Evolutionary conservation across 176 grass and related monocot genomes (phyloP).

Genomic region (Pharus latifolius): DNA sequence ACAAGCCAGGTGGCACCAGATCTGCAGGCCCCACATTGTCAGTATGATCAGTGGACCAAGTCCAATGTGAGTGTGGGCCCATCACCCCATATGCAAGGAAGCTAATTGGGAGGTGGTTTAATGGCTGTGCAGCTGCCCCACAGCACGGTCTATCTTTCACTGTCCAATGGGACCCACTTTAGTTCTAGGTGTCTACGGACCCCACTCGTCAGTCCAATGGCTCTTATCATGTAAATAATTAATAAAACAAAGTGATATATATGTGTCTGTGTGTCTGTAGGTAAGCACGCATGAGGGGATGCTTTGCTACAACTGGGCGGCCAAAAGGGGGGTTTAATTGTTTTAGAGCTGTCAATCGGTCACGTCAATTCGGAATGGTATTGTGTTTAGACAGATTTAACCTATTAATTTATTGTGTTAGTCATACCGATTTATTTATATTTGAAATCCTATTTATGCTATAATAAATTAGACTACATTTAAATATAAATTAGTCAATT

Average conservation of each 20-base stretch:
- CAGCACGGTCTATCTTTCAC: neutral
- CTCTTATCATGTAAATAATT: neutral
- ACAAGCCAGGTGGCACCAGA: neutral
- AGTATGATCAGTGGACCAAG: neutral
- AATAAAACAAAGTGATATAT: neutral
- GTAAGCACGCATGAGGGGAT: neutral
- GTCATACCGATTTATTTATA: no score
- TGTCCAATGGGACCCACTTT: neutral
- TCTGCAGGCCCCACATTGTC: neutral
- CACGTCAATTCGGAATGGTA: no score
- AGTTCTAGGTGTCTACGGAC: neutral
- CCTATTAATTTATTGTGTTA: no score
- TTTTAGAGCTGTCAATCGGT: no score
- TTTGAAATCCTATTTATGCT: no score
- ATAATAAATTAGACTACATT: no score
- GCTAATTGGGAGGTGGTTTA: constrained; percentile 7
- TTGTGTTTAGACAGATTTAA: no score
- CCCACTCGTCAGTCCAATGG: neutral
- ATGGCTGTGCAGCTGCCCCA: neutral
- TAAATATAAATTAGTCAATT: no score
- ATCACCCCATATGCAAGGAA: neutral
- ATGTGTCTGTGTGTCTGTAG: neutral
- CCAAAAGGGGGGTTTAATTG: no score
- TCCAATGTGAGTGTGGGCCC: neutral
- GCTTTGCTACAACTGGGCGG: neutral